Evolutionary conservation across 495 filamentous ascomycete species (phyloP).

Genomic region (Staphylotrichum longicolle): DNA sequence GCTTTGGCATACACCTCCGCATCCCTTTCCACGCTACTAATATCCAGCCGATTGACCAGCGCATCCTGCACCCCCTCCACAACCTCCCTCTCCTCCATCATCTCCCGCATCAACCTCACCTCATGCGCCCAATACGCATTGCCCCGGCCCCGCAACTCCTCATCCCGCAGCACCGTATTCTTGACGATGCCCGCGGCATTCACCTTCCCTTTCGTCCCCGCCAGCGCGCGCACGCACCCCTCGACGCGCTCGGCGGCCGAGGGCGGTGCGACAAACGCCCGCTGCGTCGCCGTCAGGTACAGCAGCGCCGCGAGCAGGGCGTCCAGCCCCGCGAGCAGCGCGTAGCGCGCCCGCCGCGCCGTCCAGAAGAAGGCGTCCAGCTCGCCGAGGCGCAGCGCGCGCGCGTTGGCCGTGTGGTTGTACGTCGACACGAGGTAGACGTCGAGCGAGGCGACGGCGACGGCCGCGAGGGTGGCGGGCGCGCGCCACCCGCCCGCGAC

Average conservation of each 20-base stretch:
- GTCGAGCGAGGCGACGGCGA: slow-evolving; percentile 62
- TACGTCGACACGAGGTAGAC: slow-evolving; percentile 58
- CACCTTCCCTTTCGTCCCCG: slow-evolving; percentile 42
- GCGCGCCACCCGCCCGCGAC: slow-evolving; percentile 66
- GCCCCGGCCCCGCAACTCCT: slow-evolving; percentile 46
- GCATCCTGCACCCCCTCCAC: slow-evolving; percentile 57
- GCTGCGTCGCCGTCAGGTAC: slow-evolving; percentile 74
- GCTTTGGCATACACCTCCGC: slow-evolving; percentile 54
- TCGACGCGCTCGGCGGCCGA: slow-evolving; percentile 50
- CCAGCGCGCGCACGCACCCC: slow-evolving; percentile 37
- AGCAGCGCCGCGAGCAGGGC: slow-evolving; percentile 57
- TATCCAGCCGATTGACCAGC: slow-evolving; percentile 50
- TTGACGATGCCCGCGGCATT: slow-evolving; percentile 53
- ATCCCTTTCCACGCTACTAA: slow-evolving; percentile 48
- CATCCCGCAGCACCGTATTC: slow-evolving; percentile 55
- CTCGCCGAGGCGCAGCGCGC: slow-evolving; percentile 55
- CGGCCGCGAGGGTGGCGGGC: slow-evolving; percentile 60
- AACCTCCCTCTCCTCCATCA: slow-evolving; percentile 61
- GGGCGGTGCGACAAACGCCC: slow-evolving; percentile 51
- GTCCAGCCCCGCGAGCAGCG: slow-evolving; percentile 62
- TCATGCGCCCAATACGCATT: slow-evolving; percentile 55
- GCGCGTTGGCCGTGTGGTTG: slow-evolving; percentile 58
- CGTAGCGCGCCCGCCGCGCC: slow-evolving; percentile 56
- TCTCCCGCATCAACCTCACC: slow-evolving; percentile 52
- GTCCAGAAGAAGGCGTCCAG: slow-evolving; percentile 68